Percentiles rank a stretch among this genome's conserved stretches.
Conservation (phyloP, 495 filamentous ascomycete species). For the Talaromyces nanjingensis region DNA sequence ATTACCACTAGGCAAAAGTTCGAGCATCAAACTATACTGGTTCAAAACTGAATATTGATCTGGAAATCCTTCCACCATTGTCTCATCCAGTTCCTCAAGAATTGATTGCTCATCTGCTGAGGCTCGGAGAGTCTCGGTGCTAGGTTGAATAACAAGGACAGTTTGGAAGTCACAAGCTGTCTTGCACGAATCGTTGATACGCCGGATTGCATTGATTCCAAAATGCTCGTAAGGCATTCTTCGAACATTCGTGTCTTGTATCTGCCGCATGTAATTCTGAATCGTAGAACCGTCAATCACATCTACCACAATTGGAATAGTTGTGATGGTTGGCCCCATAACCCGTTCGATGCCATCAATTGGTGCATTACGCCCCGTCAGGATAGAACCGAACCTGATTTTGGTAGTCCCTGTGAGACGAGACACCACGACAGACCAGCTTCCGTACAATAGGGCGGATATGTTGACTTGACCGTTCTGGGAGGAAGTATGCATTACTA, state of each 20-base stretch:
- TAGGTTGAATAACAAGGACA: conserved; percentile 21
- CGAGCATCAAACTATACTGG: background rate
- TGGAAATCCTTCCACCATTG: background rate
- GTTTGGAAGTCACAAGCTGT: conserved; percentile 33
- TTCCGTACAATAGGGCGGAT: conserved; percentile 32
- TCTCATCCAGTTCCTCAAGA: conserved; percentile 6
- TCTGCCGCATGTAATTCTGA: conserved; percentile 24
- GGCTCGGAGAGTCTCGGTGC: background rate
- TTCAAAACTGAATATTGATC: conserved; percentile 3
- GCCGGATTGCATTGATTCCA: conserved; percentile 43
- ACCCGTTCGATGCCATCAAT: conserved; percentile 25
- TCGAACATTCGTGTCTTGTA: conserved; percentile 37
- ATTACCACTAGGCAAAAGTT: background rate
- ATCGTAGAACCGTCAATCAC: background rate
- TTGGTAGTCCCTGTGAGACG: conserved; percentile 16
- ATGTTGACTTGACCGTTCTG: no score
- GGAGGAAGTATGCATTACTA: background rate
- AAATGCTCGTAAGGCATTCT: conserved; percentile 49
- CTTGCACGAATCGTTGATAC: conserved; percentile 19
- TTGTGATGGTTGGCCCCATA: conserved; percentile 31
- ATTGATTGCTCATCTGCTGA: background rate
- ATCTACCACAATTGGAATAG: conserved; percentile 13
- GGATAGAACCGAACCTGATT: conserved; percentile 24
- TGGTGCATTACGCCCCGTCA: conserved; percentile 27
- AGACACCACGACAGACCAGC: conserved; percentile 29